Evolutionary conservation across 192 early-diverging fungal species (phyloP).

Genomic region (Gryganskiella cystojenkinii): DNA sequence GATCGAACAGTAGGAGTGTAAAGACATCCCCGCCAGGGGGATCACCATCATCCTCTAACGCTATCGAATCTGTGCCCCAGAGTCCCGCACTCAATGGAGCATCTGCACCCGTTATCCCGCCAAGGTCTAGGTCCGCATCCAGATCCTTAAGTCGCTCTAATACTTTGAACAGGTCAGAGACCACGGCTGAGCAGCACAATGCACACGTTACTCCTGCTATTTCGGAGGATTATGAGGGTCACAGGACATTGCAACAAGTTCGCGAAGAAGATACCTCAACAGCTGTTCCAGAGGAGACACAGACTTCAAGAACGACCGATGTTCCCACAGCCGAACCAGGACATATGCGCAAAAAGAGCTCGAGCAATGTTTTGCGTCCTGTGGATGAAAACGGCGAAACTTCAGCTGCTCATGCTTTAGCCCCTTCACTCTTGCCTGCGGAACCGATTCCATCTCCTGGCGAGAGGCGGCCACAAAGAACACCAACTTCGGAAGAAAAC

Average conservation of each 20-base stretch:
- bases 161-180: slow-evolving; percentile 10
- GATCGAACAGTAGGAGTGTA: slow-evolving; percentile 42
- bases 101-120: slow-evolving; percentile 16
- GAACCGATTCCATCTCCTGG: background rate
- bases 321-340: background rate
- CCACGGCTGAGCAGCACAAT: background rate
- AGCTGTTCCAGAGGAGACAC: background rate
- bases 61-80: background rate
- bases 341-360: slow-evolving; percentile 24
- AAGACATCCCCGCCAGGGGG: background rate
- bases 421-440: slow-evolving; percentile 22
- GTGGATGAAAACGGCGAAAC: background rate
- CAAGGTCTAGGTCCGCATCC: slow-evolving; percentile 27
- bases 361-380: slow-evolving; percentile 12
- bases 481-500: background rate
- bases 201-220: slow-evolving; percentile 26
- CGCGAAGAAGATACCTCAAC: no score
- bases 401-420: background rate
- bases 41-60: background rate
- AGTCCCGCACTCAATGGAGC: background rate
- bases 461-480: background rate
- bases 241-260: background rate
- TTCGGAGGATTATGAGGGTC: slow-evolving; percentile 26
- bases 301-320: background rate
- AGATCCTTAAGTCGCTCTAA: slow-evolving; percentile 38